Conservation (phyloP, 352 stramenopile genomes). For the Thalassiosira livingstoniorum region DNA sequence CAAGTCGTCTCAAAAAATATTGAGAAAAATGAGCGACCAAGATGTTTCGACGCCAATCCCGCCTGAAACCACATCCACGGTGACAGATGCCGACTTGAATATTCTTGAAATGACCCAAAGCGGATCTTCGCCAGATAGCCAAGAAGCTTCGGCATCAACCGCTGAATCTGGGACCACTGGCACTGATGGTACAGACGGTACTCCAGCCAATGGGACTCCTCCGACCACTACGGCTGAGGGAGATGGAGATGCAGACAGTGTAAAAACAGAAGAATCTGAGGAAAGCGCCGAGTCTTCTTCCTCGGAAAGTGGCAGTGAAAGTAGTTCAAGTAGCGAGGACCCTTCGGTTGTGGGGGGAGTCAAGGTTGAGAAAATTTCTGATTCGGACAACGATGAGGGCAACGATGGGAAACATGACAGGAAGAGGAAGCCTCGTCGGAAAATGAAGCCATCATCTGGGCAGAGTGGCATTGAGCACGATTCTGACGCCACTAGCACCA, state of each 20-base stretch:
- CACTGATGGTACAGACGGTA: not conserved
- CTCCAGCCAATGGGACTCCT: not conserved
- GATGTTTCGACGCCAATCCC: too few species aligned
- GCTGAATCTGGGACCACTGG: not conserved
- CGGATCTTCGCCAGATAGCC: not conserved
- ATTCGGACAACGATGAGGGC: slow-evolving; percentile 4
- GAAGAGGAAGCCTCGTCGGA: too few species aligned
- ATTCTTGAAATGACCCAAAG: not conserved
- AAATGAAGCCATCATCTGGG: too few species aligned
- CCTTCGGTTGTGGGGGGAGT: slow-evolving; percentile 27
- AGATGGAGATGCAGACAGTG: slow-evolving; percentile 1
- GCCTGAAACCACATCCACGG: too few species aligned
- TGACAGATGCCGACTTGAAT: not conserved
- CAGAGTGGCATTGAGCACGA: too few species aligned
- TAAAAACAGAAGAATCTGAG: slow-evolving; percentile 21
- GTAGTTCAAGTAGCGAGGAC: slow-evolving; percentile 40
- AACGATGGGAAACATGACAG: not conserved
- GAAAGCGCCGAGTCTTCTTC: not conserved
- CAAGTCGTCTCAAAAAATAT: too few species aligned
- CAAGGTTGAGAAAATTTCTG: slow-evolving; percentile 9
- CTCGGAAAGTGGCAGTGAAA: not conserved
- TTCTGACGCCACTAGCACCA: too few species aligned
- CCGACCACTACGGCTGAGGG: not conserved
- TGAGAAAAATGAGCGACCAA: too few species aligned
- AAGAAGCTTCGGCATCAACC: not conserved